Evolutionary conservation across 1,284 basidiomycete genomes (phyloP), one percentile per base, ranked within the genome.

Genomic region (Ceratobasidium sp.): DNA sequence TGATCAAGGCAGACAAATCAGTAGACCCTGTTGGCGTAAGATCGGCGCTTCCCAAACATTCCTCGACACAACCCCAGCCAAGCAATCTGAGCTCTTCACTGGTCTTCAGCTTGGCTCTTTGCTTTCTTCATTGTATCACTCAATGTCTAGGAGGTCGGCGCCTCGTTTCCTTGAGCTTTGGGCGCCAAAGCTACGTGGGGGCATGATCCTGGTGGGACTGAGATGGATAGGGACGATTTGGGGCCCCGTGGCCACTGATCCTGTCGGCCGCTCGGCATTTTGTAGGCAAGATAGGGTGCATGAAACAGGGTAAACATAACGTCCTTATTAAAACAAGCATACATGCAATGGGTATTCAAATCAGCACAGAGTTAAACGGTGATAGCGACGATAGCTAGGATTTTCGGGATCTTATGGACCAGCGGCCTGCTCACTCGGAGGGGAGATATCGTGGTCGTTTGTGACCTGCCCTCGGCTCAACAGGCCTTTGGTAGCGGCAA

Each of bases 401-500:
- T n/a, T n/a, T 50, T 26, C 9, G 18, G 21, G 21, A 16, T 26
- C 35, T 38, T 67, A 67, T 16, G 21, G 38, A 26, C 21, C 66
- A 35, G 43, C 26, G 21, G 52, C 23, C 18, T 26, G 35, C 66
- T 69, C 66, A 54, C 44, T 57, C 21, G 66, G 66, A 3, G 66
- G 66, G 6, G 66, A 55, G 32, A 32, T 11, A 43, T 69, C 66
- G 21, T 50, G 44, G 13, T 47, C 61, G 28, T 58, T 69, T 11
- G 66, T 69, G 2, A 69, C 66, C 41, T 69, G 66, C 28, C 50
- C 66, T 21, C 66, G 74, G 46, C 63, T 76, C 55, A 76, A 64
- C 46, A 77, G 59, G 54, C 76, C 76, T 67, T 77, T 77, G 71
- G 75, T 73, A 6, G 75, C 74, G 5, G 76, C 76, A 69, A 77